A percentile compares a stretch with the other conserved stretches of the same genome.
phyloP scores from a whole-genome alignment of 257 asterid genomes.

The Apocynum venetum region DNA sequence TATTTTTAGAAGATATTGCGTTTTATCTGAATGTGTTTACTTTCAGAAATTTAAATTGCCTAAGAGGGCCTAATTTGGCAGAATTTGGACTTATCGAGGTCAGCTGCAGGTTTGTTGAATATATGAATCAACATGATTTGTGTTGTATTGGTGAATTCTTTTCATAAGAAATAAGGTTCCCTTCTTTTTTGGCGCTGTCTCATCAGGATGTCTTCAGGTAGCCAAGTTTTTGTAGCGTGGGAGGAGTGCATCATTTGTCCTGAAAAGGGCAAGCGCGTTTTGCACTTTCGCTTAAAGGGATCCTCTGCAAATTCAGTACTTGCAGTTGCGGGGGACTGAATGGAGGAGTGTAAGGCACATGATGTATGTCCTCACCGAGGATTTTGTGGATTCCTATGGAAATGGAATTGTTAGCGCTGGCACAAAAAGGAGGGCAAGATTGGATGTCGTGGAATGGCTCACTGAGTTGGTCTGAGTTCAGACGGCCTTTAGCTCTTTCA shows the following conservation, averaged over 20 bases:
- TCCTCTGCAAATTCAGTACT: constrained; percentile 25
- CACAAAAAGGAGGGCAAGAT: constrained; percentile 40
- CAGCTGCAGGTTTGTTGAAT: neutral
- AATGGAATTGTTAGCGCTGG: constrained; percentile 24
- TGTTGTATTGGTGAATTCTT: neutral
- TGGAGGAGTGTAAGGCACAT: too few relatives aligned
- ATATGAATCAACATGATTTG: neutral
- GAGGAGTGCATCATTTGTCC: constrained; percentile 30
- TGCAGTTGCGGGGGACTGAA: constrained; percentile 35
- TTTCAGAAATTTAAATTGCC: neutral
- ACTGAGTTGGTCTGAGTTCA: neutral
- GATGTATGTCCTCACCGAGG: constrained; percentile 21
- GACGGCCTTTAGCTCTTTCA: too few relatives aligned
- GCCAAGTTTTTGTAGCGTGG: constrained; percentile 34
- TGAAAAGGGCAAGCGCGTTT: constrained; percentile 32
- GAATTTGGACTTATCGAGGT: neutral
- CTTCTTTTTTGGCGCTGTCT: constrained; percentile 6
- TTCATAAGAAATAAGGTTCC: neutral
- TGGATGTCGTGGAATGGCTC: constrained; percentile 38
- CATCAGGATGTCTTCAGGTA: constrained; percentile 36
- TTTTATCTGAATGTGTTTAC: neutral
- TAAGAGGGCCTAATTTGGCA: neutral
- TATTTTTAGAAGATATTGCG: neutral
- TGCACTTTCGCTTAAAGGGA: constrained; percentile 39
- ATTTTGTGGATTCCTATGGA: constrained; percentile 27